phyloP scores from a whole-genome alignment of 2,329 filamentous ascomycete species.

The Aspergillus sp. region DNA sequence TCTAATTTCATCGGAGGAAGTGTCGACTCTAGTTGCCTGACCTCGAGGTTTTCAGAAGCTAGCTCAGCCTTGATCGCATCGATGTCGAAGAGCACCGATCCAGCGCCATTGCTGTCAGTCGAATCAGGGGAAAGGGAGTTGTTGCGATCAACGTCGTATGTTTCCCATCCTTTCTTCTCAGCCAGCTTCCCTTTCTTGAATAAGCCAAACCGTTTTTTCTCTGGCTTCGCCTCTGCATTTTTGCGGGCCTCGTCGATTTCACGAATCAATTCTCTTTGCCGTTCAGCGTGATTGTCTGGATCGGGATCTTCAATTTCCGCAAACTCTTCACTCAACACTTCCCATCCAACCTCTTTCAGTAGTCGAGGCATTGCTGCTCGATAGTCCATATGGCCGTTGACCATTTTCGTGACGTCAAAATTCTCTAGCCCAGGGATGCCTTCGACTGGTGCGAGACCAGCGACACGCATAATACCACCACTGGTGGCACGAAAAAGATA shows the following conservation, averaged over 20 bases:
- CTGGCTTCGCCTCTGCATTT: slow-evolving; percentile 74
- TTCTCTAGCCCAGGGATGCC: slow-evolving; percentile 81
- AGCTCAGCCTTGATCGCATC: slow-evolving; percentile 88
- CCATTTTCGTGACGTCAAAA: slow-evolving; percentile 76
- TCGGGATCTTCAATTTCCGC: slow-evolving; percentile 96
- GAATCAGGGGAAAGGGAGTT: slow-evolving; percentile 23
- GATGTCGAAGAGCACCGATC: slow-evolving; percentile 79
- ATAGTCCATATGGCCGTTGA: slow-evolving; percentile 95
- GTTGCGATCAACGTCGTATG: slow-evolving; percentile 66
- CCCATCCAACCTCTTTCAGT: slow-evolving; percentile 82
- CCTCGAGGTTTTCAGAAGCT: slow-evolving; percentile 64
- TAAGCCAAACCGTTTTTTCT: slow-evolving; percentile 67
- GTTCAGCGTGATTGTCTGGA: slow-evolving; percentile 81
- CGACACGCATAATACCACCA: slow-evolving; percentile 83
- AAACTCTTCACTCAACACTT: slow-evolving; percentile 89
- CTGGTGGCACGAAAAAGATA: slow-evolving; percentile 94
- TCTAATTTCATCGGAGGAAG: slow-evolving; percentile 85
- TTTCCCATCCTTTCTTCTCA: slow-evolving; percentile 88
- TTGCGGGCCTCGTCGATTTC: slow-evolving; percentile 94
- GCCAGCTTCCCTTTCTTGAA: slow-evolving; percentile 72
- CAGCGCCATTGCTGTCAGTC: slow-evolving; percentile 23
- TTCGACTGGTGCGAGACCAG: slow-evolving; percentile 74
- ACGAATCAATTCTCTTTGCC: slow-evolving; percentile 88
- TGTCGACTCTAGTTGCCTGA: slow-evolving; percentile 81
- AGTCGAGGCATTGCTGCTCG: slow-evolving; percentile 85